phyloP scores from a whole-genome alignment of 2,329 filamentous ascomycete genomes.

The Basipetospora chlamydospora region DNA sequence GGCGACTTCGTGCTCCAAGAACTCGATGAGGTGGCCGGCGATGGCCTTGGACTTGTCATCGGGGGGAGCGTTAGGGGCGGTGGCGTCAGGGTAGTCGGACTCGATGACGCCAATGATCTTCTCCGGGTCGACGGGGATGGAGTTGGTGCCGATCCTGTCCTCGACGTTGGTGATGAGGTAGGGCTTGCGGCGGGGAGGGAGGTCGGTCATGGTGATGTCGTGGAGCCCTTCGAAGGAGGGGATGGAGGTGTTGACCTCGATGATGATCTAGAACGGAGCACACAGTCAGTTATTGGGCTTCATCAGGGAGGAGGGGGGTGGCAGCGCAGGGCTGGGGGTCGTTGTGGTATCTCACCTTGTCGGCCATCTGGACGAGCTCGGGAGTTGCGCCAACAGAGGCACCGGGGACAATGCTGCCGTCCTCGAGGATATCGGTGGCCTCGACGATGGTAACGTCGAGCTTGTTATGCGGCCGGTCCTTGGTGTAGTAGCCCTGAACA shows the following conservation, averaged over 20 bases:
- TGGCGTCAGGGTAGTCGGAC: slow-evolving; percentile 66
- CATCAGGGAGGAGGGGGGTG: neutral
- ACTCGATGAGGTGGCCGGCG: slow-evolving; percentile 66
- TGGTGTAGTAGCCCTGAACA: slow-evolving; percentile 61
- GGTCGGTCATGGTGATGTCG: slow-evolving; percentile 80
- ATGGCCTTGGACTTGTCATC: slow-evolving; percentile 62
- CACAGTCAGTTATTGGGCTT: neutral
- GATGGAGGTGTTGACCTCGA: slow-evolving; percentile 79
- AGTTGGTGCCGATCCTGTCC: slow-evolving; percentile 70
- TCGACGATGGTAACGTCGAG: slow-evolving; percentile 77
- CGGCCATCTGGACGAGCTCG: slow-evolving; percentile 78
- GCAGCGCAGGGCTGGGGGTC: neutral
- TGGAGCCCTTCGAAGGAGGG: slow-evolving; percentile 79
- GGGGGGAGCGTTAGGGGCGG: slow-evolving; percentile 59
- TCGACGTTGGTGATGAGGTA: slow-evolving; percentile 76
- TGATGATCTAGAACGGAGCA: slow-evolving; percentile 65
- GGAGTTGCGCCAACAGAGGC: slow-evolving; percentile 75
- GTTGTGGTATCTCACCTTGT: slow-evolving; percentile 41
- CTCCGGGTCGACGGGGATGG: slow-evolving; percentile 73
- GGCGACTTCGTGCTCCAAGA: slow-evolving; percentile 69
- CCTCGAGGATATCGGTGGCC: slow-evolving; percentile 73
- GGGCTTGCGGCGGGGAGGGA: slow-evolving; percentile 68
- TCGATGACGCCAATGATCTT: slow-evolving; percentile 76
- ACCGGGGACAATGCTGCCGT: slow-evolving; percentile 78
- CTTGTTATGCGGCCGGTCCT: slow-evolving; percentile 57